These are phyloP conservation scores for Lizanozyma gosingica DNA, from an alignment of 1,139 yeast species.

Conservation along the genomic window DNA sequence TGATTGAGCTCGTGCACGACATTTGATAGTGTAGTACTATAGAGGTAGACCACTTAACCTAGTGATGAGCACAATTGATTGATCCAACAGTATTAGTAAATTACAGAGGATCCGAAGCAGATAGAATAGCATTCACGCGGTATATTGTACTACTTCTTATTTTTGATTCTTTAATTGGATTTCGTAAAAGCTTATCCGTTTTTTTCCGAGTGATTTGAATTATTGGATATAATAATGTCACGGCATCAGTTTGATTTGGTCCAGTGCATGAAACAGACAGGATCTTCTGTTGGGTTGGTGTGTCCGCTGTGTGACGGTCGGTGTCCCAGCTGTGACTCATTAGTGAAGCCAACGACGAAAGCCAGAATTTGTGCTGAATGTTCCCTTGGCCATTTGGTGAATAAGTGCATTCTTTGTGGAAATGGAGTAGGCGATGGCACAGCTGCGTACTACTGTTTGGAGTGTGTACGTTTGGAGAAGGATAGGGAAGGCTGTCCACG, in stretches of 20 bases:
- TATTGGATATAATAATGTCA: conserved; percentile 72
- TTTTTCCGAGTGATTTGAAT: too few species aligned
- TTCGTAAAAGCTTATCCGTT: too few species aligned
- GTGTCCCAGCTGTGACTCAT: conserved; percentile 87
- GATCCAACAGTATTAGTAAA: too few species aligned
- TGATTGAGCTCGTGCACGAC: too few species aligned
- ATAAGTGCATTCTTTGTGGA: conserved; percentile 73
- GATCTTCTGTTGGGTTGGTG: conserved; percentile 56
- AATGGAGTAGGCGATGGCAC: conserved; percentile 40
- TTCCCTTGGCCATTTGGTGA: conserved; percentile 57
- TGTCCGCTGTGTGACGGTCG: conserved; percentile 88
- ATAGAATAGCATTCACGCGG: too few species aligned
- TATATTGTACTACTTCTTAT: too few species aligned
- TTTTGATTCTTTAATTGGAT: too few species aligned
- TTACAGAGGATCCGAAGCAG: too few species aligned
- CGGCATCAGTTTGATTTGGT: conserved; percentile 84
- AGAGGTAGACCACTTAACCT: too few species aligned
- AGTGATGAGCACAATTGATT: too few species aligned
- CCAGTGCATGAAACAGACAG: conserved; percentile 83
- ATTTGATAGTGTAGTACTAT: too few species aligned
- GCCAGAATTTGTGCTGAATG: conserved; percentile 84
- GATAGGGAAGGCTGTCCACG: conserved; percentile 93
- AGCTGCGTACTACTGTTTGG: conserved; percentile 78
- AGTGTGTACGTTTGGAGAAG: conserved; percentile 72
- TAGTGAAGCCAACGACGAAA: conserved; percentile 63